Evolutionary conservation across 140 eudicot species (phyloP).

Genomic region (Flaveria floridana): DNA sequence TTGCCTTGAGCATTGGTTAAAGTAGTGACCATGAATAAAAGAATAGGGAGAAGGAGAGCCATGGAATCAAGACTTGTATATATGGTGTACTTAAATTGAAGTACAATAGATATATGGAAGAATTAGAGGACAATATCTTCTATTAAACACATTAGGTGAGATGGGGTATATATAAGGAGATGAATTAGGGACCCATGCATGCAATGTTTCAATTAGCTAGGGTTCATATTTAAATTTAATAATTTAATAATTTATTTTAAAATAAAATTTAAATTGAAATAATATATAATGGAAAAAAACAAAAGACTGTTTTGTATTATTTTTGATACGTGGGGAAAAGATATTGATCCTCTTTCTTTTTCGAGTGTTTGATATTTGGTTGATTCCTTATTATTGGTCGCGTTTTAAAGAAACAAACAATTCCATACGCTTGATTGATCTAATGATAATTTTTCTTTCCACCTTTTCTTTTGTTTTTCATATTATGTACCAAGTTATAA

Average conservation of each 20-base stretch:
- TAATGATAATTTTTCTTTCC: too few relatives aligned
- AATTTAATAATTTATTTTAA: background rate
- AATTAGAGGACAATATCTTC: background rate
- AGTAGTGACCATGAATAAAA: slow-evolving; percentile 34
- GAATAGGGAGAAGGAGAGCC: slow-evolving; percentile 32
- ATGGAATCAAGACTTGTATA: slow-evolving; percentile 16
- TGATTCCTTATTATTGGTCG: background rate
- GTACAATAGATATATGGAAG: slow-evolving; percentile 8
- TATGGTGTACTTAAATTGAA: slow-evolving; percentile 11
- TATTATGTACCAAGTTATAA: too few relatives aligned
- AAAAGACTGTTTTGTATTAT: slow-evolving; percentile 25
- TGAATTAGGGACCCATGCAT: slow-evolving; percentile 27
- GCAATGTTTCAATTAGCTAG: background rate
- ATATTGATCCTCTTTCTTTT: slow-evolving; percentile 26
- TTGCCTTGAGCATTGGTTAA: slow-evolving; percentile 42
- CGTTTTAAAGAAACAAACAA: slow-evolving; percentile 4
- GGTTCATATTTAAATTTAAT: slow-evolving; percentile 17
- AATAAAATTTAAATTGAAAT: background rate
- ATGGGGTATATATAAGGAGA: slow-evolving; percentile 34
- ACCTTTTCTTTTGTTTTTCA: too few relatives aligned
- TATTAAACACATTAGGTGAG: slow-evolving; percentile 21
- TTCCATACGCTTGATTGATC: background rate
- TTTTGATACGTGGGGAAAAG: slow-evolving; percentile 31
- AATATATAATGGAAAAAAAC: slow-evolving; percentile 21
- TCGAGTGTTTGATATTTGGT: background rate